phyloP scores from a whole-genome alignment of 345 rosid genomes.

The Eucalyptus tenuipes region DNA sequence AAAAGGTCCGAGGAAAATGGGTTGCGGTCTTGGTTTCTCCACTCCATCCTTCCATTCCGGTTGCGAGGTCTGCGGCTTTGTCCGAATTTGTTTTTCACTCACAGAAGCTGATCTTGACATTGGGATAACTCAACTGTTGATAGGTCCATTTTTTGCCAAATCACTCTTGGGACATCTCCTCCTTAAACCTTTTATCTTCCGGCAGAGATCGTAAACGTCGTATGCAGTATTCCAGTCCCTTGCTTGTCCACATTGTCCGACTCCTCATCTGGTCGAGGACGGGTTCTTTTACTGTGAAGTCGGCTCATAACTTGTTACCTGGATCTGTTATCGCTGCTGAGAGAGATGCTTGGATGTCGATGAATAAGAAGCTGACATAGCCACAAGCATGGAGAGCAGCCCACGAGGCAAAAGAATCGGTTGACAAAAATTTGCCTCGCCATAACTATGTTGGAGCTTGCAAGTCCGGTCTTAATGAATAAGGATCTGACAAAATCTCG shows the following conservation, averaged over 20 bases:
- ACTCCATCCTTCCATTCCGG: background rate
- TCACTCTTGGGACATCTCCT: background rate
- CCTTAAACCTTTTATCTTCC: background rate
- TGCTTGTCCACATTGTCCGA: background rate
- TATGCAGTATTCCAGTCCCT: background rate
- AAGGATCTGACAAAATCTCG: background rate
- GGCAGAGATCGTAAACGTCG: background rate
- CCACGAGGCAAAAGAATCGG: background rate
- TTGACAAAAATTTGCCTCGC: background rate
- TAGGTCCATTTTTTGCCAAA: background rate
- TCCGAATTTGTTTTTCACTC: background rate
- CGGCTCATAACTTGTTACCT: too few species aligned
- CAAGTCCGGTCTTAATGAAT: background rate
- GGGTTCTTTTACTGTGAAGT: background rate
- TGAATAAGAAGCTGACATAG: background rate
- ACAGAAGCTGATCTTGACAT: background rate
- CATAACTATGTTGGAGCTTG: background rate
- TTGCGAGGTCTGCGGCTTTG: background rate
- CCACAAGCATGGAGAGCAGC: background rate
- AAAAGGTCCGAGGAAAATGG: background rate
- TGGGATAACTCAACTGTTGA: background rate
- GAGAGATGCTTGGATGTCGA: background rate
- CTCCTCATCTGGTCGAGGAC: background rate
- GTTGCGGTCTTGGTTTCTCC: background rate
- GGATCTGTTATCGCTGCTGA: background rate